phyloP scores from a whole-genome alignment of 345 rosid genomes.

The Clausena lansium region DNA sequence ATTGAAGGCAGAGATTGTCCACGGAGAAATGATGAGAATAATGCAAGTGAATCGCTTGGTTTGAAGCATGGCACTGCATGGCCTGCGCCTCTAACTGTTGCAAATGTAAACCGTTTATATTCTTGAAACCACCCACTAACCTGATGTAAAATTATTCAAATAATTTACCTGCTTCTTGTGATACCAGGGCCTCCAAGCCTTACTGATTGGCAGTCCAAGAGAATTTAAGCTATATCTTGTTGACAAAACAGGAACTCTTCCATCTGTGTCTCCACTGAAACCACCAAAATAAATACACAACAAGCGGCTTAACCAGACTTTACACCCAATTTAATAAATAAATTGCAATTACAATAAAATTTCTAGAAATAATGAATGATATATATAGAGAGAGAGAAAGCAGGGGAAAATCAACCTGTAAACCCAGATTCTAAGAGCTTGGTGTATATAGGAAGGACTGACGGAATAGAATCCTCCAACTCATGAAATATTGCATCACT shows the following conservation, averaged over 20 bases:
- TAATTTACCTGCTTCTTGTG: constrained; percentile 63
- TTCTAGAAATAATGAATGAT: not conserved
- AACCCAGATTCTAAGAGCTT: too few relatives aligned
- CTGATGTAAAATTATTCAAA: constrained; percentile 25
- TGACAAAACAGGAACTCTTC: constrained; percentile 90
- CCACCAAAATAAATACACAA: constrained; percentile 2
- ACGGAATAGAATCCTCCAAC: too few relatives aligned
- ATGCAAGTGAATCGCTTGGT: constrained; percentile 63
- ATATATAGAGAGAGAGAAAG: too few relatives aligned
- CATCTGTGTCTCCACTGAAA: constrained; percentile 93
- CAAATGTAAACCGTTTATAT: constrained; percentile 76
- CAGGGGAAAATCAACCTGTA: too few relatives aligned
- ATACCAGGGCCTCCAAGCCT: constrained; percentile 87
- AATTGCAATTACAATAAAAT: not conserved
- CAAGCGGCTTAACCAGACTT: not conserved
- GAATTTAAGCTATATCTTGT: constrained; percentile 73
- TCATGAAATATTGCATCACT: too few relatives aligned
- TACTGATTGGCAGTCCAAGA: constrained; percentile 55
- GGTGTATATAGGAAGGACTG: too few relatives aligned
- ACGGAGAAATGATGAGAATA: constrained; percentile 64
- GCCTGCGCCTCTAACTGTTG: too few relatives aligned
- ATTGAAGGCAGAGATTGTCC: constrained; percentile 44
- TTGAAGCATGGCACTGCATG: constrained; percentile 87
- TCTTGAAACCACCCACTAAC: constrained; percentile 93
- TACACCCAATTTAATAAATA: not conserved